Base-by-base conservation (phyloP, 345 rosid genomes). In the Psidium friedrichsthalianum region DNA sequence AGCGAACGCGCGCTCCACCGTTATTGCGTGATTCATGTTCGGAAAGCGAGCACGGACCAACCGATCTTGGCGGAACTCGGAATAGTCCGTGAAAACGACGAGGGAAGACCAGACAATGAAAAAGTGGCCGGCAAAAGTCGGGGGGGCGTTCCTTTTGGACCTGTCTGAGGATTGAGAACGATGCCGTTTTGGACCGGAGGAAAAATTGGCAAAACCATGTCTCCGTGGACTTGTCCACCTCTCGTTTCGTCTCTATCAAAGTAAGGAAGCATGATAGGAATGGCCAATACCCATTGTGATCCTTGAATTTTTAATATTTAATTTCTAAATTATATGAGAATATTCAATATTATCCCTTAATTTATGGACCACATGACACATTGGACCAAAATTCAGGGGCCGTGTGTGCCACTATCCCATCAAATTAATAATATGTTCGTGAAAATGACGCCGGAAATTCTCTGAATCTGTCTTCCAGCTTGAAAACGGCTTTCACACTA, bases 371-470 rank as follows among this genome's bases (percentile, higher is more conserved):
- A 11, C 14, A 11, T 11, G 11, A 0, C 3, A 51, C 4, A 51
- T 11, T 51, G 14, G 0, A 4, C 4, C 0, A 51, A 51, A 51
- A 4, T 51, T 51, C 4, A 10, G 0, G 14, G 12, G 2, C 4
- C 12, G 4, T 11, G 52, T 10, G 52, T 11, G 51, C 4, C 4
- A 51, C 3, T 11, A 51, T 51, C 52, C 14, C 13, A 13, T 2
- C 4, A 2, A 51, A 51, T 51, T 2, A 51, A 51, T 51, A 51
- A 53, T 53, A 53, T 16, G 3, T 53, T 6, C 21, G 1, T 6
- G 20, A 7, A 54, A 55, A 55, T 20, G 57, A 21, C 3, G 57
- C 8, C 1, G 57, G 57, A 21, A 0, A 40, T 18, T 69, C 80
- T 69, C 47, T 36, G 47, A 18, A 8, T 36, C 25, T 36, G 2